phyloP scores from a whole-genome alignment of 78 protist species.

The Goniomonas avonlea region DNA sequence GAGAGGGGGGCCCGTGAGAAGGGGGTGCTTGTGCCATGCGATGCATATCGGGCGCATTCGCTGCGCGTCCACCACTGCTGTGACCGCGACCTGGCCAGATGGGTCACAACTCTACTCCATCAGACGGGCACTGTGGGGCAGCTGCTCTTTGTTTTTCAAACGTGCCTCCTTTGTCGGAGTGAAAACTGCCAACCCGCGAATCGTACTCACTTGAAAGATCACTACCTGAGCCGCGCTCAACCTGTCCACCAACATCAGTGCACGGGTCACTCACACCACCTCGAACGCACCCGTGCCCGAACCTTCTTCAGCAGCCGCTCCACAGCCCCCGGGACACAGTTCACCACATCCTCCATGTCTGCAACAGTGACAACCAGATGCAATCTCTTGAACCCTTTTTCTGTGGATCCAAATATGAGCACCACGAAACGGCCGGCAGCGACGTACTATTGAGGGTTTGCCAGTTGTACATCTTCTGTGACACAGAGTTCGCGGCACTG shows the following conservation, averaged over 20 bases:
- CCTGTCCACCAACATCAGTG: no score
- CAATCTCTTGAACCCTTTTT: slow-evolving; percentile 23
- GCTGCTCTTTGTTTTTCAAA: not conserved
- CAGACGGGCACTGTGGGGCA: not conserved
- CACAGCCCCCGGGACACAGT: slow-evolving; percentile 40
- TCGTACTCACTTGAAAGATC: not conserved
- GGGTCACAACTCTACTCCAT: no score
- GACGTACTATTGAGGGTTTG: slow-evolving; percentile 23
- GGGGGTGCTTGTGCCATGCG: not conserved
- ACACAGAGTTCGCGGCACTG: slow-evolving; percentile 28
- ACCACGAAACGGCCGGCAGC: not conserved
- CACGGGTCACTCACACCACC: no score
- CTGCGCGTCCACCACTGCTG: slow-evolving; percentile 4
- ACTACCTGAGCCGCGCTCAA: no score
- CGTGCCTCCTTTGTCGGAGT: not conserved
- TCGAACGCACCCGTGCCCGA: not conserved
- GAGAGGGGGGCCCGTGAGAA: no score
- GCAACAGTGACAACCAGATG: not conserved
- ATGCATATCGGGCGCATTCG: not conserved
- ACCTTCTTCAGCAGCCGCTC: slow-evolving; percentile 28
- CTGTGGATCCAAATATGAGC: not conserved
- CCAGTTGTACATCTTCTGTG: slow-evolving; percentile 60
- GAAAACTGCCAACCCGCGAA: not conserved
- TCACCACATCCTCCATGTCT: not conserved
- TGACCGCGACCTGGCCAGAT: not conserved